Evolutionary conservation across 768 basidiomycete genomes (phyloP).

Genomic region (Inosperma sp.): DNA sequence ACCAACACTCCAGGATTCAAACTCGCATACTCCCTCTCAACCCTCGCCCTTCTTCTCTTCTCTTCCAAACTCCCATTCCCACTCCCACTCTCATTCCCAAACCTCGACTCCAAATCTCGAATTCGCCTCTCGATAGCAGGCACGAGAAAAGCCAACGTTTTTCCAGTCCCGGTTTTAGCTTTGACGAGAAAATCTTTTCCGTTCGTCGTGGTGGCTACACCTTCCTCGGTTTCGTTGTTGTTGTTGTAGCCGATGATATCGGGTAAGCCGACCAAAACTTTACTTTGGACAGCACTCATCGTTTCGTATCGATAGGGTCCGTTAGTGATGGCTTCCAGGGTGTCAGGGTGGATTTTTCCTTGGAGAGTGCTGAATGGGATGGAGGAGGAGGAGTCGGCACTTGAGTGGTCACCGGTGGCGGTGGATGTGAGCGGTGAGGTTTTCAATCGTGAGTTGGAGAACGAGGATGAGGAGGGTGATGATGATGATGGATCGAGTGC

Average conservation of each 20-base stretch:
- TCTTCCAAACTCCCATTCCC: conserved; percentile 24
- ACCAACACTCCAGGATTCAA: conserved; percentile 66
- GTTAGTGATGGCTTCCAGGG: conserved; percentile 56
- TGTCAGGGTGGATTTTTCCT: conserved; percentile 34
- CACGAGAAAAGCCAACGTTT: conserved; percentile 84
- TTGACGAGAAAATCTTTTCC: conserved; percentile 77
- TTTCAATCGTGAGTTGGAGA: too few relatives aligned
- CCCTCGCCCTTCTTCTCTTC: conserved; percentile 23
- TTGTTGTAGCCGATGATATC: too few relatives aligned
- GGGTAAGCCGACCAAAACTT: conserved; percentile 75
- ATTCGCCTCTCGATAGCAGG: conserved; percentile 79
- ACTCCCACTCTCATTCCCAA: conserved; percentile 35
- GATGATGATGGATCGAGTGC: too few relatives aligned
- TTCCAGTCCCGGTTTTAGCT: conserved; percentile 86
- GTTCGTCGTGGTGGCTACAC: conserved; percentile 10
- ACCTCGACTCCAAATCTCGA: conserved; percentile 47
- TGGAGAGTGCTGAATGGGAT: conserved; percentile 31
- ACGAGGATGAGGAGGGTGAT: too few relatives aligned
- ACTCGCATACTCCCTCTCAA: conserved; percentile 23
- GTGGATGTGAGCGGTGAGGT: too few relatives aligned
- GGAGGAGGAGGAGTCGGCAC: conserved; percentile 10
- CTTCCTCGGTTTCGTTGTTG: conserved; percentile 29
- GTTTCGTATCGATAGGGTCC: conserved; percentile 60
- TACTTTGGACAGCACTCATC: conserved; percentile 81
- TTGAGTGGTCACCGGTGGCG: too few relatives aligned